Conservation (phyloP, 805 yeast species). For the Candida koratica region DNA sequence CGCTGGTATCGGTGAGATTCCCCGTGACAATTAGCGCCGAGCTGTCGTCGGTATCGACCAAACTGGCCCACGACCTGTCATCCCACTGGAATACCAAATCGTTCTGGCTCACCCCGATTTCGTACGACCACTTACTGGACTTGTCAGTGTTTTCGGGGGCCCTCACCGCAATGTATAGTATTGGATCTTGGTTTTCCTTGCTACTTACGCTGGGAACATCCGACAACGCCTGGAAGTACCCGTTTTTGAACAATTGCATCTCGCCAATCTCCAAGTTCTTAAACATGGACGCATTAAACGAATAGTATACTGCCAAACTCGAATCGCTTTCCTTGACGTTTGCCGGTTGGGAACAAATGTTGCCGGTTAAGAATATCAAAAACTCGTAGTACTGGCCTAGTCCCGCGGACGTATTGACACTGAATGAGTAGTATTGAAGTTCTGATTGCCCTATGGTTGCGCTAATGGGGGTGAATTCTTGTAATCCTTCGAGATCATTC, state of each 20-base stretch:
- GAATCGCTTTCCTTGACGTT: slow-evolving; percentile 22
- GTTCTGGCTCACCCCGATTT: slow-evolving; percentile 61
- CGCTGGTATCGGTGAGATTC: slow-evolving; percentile 31
- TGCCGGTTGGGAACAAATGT: slow-evolving; percentile 40
- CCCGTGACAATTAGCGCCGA: slow-evolving; percentile 67
- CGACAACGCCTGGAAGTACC: slow-evolving; percentile 39
- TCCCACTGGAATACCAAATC: slow-evolving; percentile 72
- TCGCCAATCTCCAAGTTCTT: slow-evolving; percentile 23
- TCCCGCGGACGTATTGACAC: slow-evolving; percentile 43
- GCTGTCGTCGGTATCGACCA: slow-evolving; percentile 67
- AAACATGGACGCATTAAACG: slow-evolving; percentile 36
- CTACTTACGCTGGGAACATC: slow-evolving; percentile 24
- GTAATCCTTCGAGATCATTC: slow-evolving; percentile 24
- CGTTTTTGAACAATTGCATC: slow-evolving; percentile 28
- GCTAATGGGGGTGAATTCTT: slow-evolving; percentile 35
- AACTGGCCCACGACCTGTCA: slow-evolving; percentile 46
- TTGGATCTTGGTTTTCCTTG: slow-evolving; percentile 13
- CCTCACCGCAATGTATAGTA: slow-evolving; percentile 36
- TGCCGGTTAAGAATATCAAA: slow-evolving; percentile 49
- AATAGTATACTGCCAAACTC: slow-evolving; percentile 34
- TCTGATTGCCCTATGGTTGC: slow-evolving; percentile 35
- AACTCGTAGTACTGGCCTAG: slow-evolving; percentile 44
- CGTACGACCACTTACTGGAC: slow-evolving; percentile 53
- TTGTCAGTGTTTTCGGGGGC: slow-evolving; percentile 39
- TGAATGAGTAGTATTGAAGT: slow-evolving; percentile 40